phyloP scores from a whole-genome alignment of 306 rosid genomes.

The Castanopsis chinensis region DNA sequence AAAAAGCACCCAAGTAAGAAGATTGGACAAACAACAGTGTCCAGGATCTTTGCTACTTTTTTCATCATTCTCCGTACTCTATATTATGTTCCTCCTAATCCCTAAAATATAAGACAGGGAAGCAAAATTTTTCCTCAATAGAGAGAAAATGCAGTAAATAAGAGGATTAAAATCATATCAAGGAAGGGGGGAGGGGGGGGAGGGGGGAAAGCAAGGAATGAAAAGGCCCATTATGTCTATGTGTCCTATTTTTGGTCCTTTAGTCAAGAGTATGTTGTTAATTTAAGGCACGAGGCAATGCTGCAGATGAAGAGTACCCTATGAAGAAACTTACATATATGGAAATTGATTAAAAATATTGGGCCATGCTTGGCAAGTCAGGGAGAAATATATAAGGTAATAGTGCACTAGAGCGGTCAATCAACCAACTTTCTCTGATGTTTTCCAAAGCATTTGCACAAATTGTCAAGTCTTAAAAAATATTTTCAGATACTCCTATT shows the following conservation, averaged over 20 bases:
- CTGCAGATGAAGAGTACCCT: no score
- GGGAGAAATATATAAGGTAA: background rate
- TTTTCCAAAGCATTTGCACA: background rate
- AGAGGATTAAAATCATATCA: background rate
- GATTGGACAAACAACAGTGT: background rate
- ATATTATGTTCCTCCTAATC: background rate
- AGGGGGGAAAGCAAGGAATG: background rate
- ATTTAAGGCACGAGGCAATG: no score
- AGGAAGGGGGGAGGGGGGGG: background rate
- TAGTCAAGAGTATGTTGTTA: no score
- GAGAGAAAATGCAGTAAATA: background rate
- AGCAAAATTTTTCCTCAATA: background rate
- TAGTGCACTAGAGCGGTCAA: background rate
- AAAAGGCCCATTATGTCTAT: background rate
- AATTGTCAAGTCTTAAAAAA: background rate
- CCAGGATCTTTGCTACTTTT: background rate
- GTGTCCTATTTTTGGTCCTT: background rate
- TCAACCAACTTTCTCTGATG: background rate
- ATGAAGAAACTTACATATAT: background rate
- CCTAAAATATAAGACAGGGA: background rate
- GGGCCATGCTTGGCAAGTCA: background rate
- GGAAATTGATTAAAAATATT: background rate
- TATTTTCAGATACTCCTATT: background rate
- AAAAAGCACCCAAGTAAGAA: background rate
- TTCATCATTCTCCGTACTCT: background rate